Base-by-base conservation (phyloP, 2,329 filamentous ascomycete genomes). In the Alternaria arborescens region DNA sequence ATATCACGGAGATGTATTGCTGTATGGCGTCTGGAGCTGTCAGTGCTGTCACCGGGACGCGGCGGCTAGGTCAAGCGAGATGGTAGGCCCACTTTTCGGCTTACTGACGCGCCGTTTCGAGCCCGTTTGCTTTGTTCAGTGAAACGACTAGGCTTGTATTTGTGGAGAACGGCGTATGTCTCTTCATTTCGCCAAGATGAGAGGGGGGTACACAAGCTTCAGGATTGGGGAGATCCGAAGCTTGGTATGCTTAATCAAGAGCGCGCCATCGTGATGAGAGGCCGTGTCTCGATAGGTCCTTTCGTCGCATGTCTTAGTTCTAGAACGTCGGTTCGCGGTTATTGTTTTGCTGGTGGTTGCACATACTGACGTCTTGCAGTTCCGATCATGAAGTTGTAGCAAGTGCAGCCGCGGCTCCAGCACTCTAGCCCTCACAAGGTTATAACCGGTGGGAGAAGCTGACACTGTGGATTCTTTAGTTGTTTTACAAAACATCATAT, bases 121-220 rank as follows among this genome's bases (percentile, higher is more conserved):
- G 46, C 18, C 46, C 32, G 46, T 50, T 50, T n/a, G 30, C 34
- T 22, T 32, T 50, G 32, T 38, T 50, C 30, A 36, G 46, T 50
- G 46, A 50, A 50, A 50, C 46, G 32, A n/a, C 46, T 50, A 50
- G 46, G 32, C 30, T 50, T 16, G 5, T 2, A 24, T 50, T 36
- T 36, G 46, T 50, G 46, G 46, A 24, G 46, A 50, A 38, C 20
- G 32, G 46, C 46, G 32, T 38, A n/a, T 11, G 32, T 36, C 20
- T 16, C 46, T 36, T 50, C 46, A 50, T 50, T 50, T 50, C 46
- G 46, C 46, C 46, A 50, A 50, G 46, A 50, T 50, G 46, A 50
- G 46, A 50, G 20, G 46, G 46, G 46, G 46, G 5, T 22, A 36
- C 12, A 50, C 46, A 50, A 50, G 46, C 46, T 38, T 50, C 46